Percentiles rank a stretch among this genome's conserved stretches.
Evolutionary conservation across 192 early-diverging fungal species (phyloP).

Genomic region (Jimgerdemannia lactiflua): DNA sequence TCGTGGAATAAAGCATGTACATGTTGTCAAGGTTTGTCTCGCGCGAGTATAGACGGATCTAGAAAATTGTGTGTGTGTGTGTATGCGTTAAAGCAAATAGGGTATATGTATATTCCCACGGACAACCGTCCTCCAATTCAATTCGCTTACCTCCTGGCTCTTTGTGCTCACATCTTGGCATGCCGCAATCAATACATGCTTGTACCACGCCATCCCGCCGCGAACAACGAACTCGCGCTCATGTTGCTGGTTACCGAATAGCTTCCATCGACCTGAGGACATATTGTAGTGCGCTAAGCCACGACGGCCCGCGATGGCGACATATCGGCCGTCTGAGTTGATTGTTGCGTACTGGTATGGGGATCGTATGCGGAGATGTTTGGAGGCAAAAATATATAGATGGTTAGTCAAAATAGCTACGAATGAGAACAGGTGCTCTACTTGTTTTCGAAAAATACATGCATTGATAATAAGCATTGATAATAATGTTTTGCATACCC

Average conservation of each 20-base stretch:
- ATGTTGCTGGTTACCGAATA: constrained; percentile 85
- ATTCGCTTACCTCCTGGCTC: not conserved
- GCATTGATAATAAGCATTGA: not conserved
- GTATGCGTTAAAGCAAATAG: no score
- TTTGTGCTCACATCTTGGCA: constrained; percentile 36
- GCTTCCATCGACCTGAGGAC: constrained; percentile 75
- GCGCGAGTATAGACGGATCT: constrained; percentile 71
- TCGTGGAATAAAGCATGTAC: constrained; percentile 57
- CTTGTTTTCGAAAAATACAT: no score
- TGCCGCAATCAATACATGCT: constrained; percentile 61
- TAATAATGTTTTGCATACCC: constrained; percentile 39
- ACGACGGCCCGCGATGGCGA: constrained; percentile 83
- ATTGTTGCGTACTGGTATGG: constrained; percentile 56
- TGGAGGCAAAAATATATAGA: not conserved
- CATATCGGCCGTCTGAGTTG: constrained; percentile 63
- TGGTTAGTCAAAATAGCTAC: not conserved
- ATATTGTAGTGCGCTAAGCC: constrained; percentile 82
- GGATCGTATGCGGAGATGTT: not conserved
- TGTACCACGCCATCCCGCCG: constrained; percentile 75
- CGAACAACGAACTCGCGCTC: constrained; percentile 68
- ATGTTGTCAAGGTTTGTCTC: constrained; percentile 68
- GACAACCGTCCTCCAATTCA: no score
- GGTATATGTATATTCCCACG: no score
- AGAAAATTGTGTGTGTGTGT: not conserved
- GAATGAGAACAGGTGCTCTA: no score